Evolutionary conservation across 768 basidiomycete genomes (phyloP).

Genomic region (Lentinus brumalis): DNA sequence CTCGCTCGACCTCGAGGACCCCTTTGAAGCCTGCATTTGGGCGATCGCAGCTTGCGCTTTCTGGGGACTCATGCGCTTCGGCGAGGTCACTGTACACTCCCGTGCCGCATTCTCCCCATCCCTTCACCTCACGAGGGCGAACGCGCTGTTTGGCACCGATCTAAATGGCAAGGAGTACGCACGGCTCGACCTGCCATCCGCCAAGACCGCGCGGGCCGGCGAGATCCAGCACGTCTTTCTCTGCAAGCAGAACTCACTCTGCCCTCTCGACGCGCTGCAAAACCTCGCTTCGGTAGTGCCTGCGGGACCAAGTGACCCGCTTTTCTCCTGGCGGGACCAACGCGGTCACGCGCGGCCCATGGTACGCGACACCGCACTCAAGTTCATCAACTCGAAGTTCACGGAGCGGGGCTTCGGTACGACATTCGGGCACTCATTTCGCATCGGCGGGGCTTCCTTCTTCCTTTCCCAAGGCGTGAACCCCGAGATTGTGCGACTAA

Average conservation of each 20-base stretch:
- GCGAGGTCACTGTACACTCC: constrained; percentile 36
- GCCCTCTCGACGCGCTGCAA: constrained; percentile 33
- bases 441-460: constrained; percentile 44
- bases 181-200: constrained; percentile 33
- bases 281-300: constrained; percentile 34
- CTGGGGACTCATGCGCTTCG: constrained; percentile 42
- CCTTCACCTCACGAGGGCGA: constrained; percentile 29
- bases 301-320: constrained; percentile 30
- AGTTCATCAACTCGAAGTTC: constrained; percentile 35
- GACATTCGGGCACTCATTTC: constrained; percentile 44
- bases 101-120: constrained; percentile 22
- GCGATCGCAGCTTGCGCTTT: constrained; percentile 39
- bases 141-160: constrained; percentile 30
- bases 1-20: constrained; percentile 29
- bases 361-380: constrained; percentile 29
- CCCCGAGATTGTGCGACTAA: constrained; percentile 38
- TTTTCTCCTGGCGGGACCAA: constrained; percentile 40
- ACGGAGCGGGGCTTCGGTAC: constrained; percentile 31
- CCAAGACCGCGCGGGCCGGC: constrained; percentile 39
- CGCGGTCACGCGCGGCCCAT: constrained; percentile 31
- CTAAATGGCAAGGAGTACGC: constrained; percentile 31
- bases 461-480: constrained; percentile 33
- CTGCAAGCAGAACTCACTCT: constrained; percentile 24
- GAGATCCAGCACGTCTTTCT: constrained; percentile 37
- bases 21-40: constrained; percentile 47